Conservation (phyloP, 805 yeast species). For the Wickerhamiella hasegawae region DNA sequence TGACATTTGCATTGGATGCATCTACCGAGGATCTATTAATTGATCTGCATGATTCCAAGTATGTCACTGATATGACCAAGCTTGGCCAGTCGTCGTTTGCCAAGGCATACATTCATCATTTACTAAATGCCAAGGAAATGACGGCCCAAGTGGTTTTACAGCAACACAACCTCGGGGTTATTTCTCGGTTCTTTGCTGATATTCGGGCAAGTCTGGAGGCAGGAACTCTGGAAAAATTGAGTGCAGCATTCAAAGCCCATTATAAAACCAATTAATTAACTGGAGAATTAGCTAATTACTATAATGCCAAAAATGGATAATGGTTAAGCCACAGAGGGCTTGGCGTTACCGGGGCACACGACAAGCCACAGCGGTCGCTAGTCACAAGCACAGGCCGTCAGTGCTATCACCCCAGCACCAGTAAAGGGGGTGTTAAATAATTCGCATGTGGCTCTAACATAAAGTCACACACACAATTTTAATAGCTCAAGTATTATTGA, state of each 20-base stretch:
- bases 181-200: constrained; percentile 19
- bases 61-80: constrained; percentile 18
- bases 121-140: constrained; percentile 28
- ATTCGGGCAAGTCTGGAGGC: constrained; percentile 7
- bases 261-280: no score
- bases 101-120: constrained; percentile 28
- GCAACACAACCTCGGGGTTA: constrained; percentile 22
- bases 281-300: no score
- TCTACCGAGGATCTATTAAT: constrained; percentile 10
- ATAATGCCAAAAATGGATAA: no score
- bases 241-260: neutral
- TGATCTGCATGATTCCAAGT: constrained; percentile 21
- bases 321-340: no score
- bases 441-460: no score
- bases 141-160: constrained; percentile 27
- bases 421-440: no score
- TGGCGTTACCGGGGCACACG: no score
- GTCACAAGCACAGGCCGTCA: no score
- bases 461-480: no score
- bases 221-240: neutral
- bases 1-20: constrained; percentile 18
- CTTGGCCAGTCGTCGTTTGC: constrained; percentile 18
- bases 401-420: no score
- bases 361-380: no score
- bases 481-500: no score